A percentile compares a stretch with the other conserved stretches of the same genome.
Evolutionary conservation across 345 rosid genomes (phyloP).

Genomic region (Ricinus communis): DNA sequence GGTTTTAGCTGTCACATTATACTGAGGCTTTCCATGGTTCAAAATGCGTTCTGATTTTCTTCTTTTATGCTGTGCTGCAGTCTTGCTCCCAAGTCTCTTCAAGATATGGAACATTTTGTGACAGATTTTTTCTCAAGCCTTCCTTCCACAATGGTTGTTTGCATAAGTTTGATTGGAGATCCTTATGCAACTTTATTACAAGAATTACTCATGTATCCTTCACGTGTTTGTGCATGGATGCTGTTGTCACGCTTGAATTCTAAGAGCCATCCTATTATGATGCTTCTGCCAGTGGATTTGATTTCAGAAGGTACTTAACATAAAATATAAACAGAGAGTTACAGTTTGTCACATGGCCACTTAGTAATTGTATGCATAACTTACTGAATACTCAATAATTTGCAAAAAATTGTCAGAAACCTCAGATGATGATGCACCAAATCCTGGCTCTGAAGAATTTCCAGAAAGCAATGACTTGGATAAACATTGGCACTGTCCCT

Average conservation of each 20-base stretch:
- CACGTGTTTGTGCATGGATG: slow-evolving; percentile 65
- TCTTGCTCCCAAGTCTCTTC: slow-evolving; percentile 68
- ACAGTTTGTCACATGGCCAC: neutral
- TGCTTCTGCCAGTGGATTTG: slow-evolving; percentile 68
- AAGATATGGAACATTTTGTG: slow-evolving; percentile 65
- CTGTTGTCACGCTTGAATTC: slow-evolving; percentile 66
- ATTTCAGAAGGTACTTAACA: slow-evolving; percentile 63
- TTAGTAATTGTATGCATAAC: neutral
- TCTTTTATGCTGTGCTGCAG: slow-evolving; percentile 44
- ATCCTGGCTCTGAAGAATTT: slow-evolving; percentile 27
- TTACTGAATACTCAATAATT: neutral
- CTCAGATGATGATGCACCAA: slow-evolving; percentile 49
- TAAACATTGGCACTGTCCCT: slow-evolving; percentile 79
- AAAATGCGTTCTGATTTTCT: slow-evolving; percentile 11
- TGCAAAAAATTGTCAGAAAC: slow-evolving; percentile 28
- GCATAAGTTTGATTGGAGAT: slow-evolving; percentile 72
- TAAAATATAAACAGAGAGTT: neutral
- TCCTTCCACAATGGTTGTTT: slow-evolving; percentile 60
- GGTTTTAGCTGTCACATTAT: slow-evolving; percentile 41
- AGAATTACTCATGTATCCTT: slow-evolving; percentile 53
- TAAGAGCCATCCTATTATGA: slow-evolving; percentile 58
- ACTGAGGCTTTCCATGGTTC: slow-evolving; percentile 4
- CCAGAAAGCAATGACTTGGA: slow-evolving; percentile 31
- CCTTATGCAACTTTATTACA: slow-evolving; percentile 50
- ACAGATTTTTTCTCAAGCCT: slow-evolving; percentile 55